Evolutionary conservation across 345 rosid genomes (phyloP), one percentile per base, ranked within the genome.

Genomic region (Eucalyptus leucophloia): DNA sequence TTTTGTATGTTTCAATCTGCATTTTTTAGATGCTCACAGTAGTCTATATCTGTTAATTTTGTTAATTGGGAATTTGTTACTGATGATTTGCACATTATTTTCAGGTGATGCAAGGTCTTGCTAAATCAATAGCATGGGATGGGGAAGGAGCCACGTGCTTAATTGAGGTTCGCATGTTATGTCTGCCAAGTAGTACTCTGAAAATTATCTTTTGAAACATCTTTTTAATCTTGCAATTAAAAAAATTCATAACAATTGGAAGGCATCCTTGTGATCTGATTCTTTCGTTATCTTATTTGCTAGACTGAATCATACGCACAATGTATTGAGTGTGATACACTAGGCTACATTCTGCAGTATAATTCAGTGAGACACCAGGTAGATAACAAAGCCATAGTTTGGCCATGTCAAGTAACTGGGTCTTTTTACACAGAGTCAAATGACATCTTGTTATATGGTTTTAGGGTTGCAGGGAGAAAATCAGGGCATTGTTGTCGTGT

Each of bases 41-140:
- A 10, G 28, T 72, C 82, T 72, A 3, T 37, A 37, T 37, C 24
- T 34, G 8, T 37, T 72, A 37, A 19, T 34, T 10, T 72, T 72
- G 26, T 37, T 37, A 37, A 19, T 37, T 77, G 83, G 45, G 47
- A 40, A 77, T 87, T 40, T 18, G 34, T 19, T 42, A 17, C 62
- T 42, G n/a, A 26, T 62, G 60, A 40, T 21, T 86, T 62, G 7
- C 47, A n/a, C 82, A 32, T 47, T 86, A 69, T 87, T 87, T 89
- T 49, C 60, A 98, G 99, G 99, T 98, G 87, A 98, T 96, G 99
- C 98, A 98, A 95, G 98, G 98, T 89, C 98, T 97, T 86, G 99
- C 99, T 37, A 98, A 97, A 93, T 97, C 99, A 92, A 93, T 97
- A 90, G 99, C 99, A 91, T 98, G 98, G 99, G 99, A 98, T 95